Percentiles rank a stretch among this genome's conserved stretches.
Conservation (phyloP, 2,329 filamentous ascomycete genomes). For the Sclerotinia sclerotiorum region DNA sequence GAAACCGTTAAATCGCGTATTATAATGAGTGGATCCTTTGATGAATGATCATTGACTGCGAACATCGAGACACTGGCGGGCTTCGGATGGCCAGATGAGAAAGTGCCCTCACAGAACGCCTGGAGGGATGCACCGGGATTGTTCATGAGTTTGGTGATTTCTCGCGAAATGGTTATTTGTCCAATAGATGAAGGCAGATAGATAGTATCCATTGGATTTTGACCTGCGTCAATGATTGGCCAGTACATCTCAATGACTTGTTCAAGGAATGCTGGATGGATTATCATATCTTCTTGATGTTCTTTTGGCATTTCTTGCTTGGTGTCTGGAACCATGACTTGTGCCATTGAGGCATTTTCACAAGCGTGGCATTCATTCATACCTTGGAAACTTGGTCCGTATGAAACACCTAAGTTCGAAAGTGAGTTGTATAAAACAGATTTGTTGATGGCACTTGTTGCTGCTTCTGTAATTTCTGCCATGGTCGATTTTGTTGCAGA, state of each 20-base stretch:
- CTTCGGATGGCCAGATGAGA: slow-evolving; percentile 31
- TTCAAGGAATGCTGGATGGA: slow-evolving; percentile 60
- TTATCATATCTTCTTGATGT: slow-evolving; percentile 46
- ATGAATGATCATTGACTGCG: slow-evolving; percentile 37
- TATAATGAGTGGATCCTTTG: slow-evolving; percentile 42
- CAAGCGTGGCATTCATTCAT: slow-evolving; percentile 24
- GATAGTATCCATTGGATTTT: slow-evolving; percentile 7
- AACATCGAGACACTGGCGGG: slow-evolving; percentile 46
- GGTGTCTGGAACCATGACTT: slow-evolving; percentile 20
- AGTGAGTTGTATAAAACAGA: slow-evolving; percentile 21
- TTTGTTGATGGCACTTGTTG: slow-evolving; percentile 3
- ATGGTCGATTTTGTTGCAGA: slow-evolving; percentile 5
- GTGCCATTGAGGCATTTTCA: slow-evolving; percentile 1
- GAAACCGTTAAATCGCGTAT: slow-evolving; percentile 45
- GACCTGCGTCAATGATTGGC: slow-evolving; percentile 13
- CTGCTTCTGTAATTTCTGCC: background rate
- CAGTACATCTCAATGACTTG: slow-evolving; percentile 42
- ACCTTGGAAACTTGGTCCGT: slow-evolving; percentile 49
- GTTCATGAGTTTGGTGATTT: slow-evolving; percentile 43
- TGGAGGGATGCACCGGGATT: slow-evolving; percentile 41
- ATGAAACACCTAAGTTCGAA: slow-evolving; percentile 46
- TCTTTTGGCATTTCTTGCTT: slow-evolving; percentile 40
- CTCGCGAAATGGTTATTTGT: slow-evolving; percentile 43
- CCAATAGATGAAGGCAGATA: slow-evolving; percentile 27
- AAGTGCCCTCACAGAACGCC: slow-evolving; percentile 44